Evolutionary conservation across 495 filamentous ascomycete genomes (phyloP).

Genomic region (Penicillium coffeae): DNA sequence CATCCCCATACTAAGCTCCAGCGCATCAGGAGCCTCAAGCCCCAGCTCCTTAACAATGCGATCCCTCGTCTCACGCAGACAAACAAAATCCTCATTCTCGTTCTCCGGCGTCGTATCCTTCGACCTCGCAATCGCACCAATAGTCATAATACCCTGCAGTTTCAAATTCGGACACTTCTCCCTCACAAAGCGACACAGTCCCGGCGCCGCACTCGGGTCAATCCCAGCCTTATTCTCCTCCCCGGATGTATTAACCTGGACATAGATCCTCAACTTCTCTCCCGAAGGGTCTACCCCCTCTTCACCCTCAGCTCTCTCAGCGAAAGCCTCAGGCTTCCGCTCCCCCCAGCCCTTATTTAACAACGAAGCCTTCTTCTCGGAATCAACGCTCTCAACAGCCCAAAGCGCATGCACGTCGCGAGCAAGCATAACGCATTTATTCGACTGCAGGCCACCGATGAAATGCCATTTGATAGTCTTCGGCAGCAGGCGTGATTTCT

Average conservation of each 20-base stretch:
- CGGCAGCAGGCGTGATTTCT: slow-evolving; percentile 80
- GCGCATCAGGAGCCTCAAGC: slow-evolving; percentile 33
- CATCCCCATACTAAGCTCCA: slow-evolving; percentile 81
- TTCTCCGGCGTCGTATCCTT: slow-evolving; percentile 63
- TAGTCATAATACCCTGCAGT: slow-evolving; percentile 89
- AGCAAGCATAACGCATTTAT: slow-evolving; percentile 86
- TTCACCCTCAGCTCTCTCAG: too few species aligned
- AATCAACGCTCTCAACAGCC: slow-evolving; percentile 87
- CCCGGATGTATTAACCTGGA: slow-evolving; percentile 93
- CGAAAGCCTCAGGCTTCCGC: slow-evolving; percentile 18
- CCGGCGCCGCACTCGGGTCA: slow-evolving; percentile 53
- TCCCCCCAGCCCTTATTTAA: slow-evolving; percentile 74
- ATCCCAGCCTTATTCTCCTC: slow-evolving; percentile 83
- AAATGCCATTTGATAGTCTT: slow-evolving; percentile 88
- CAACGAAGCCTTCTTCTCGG: slow-evolving; percentile 75
- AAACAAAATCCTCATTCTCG: slow-evolving; percentile 87
- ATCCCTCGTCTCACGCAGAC: slow-evolving; percentile 67
- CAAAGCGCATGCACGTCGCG: slow-evolving; percentile 83
- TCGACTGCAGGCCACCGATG: slow-evolving; percentile 85
- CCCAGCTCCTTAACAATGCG: slow-evolving; percentile 49
- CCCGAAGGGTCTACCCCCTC: slow-evolving; percentile 15
- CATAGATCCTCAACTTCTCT: slow-evolving; percentile 62
- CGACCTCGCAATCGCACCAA: slow-evolving; percentile 85
- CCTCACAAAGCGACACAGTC: slow-evolving; percentile 62
- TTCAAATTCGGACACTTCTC: slow-evolving; percentile 67